Conservation (phyloP, 2,329 filamentous ascomycete species). For the Curvularia hawaiiensis region DNA sequence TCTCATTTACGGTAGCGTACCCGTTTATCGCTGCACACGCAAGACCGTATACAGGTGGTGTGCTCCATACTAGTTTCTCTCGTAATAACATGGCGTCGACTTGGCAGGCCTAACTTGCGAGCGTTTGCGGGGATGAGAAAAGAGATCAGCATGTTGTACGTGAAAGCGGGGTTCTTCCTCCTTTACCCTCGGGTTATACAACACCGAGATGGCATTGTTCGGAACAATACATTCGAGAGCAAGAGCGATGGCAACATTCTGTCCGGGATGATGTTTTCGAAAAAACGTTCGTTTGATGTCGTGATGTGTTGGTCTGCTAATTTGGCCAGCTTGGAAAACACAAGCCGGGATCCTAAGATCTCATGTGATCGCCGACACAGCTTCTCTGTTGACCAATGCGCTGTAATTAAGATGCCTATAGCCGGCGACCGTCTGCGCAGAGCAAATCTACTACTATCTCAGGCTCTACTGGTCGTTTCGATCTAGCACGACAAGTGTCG, state of each 20-base stretch:
- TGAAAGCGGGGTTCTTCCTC: slow-evolving; percentile 16
- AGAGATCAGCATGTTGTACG: slow-evolving; percentile 14
- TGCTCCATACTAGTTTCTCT: slow-evolving; percentile 5
- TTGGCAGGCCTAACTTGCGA: slow-evolving; percentile 8
- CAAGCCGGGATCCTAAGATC: not conserved
- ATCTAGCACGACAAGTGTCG: not conserved
- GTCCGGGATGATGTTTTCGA: not conserved
- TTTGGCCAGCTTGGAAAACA: not conserved
- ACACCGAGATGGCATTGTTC: slow-evolving; percentile 11
- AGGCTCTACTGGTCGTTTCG: not conserved
- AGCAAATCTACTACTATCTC: not conserved
- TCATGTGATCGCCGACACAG: not conserved
- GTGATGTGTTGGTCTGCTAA: not conserved
- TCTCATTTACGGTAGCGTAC: slow-evolving; percentile 20
- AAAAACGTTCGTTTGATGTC: not conserved
- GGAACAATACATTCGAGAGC: not conserved
- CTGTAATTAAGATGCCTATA: not conserved
- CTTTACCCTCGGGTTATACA: slow-evolving; percentile 16
- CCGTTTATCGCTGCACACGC: slow-evolving; percentile 19
- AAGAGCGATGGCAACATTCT: not conserved
- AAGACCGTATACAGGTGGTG: slow-evolving; percentile 18
- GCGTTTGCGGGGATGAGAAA: slow-evolving; percentile 17
- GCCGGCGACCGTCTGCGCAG: not conserved
- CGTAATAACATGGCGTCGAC: slow-evolving; percentile 9
- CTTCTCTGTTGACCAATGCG: not conserved